Base-by-base conservation (phyloP, 2,329 filamentous ascomycete species). In the Pseudocercospora crystallina region DNA sequence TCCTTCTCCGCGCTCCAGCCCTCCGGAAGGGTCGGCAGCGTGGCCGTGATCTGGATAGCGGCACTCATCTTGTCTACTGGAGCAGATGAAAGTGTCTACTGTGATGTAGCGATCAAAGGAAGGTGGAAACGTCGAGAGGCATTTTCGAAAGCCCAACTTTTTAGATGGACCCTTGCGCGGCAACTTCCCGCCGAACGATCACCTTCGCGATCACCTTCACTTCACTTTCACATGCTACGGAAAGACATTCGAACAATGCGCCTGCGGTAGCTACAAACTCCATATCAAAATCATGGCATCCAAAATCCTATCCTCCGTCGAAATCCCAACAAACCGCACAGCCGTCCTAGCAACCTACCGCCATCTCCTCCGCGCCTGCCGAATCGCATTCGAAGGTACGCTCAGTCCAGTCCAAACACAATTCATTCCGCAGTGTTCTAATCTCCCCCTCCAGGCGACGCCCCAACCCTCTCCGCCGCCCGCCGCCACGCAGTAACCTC, bases 1-100 rank as follows among this genome's bases (percentile, higher is more conserved):
- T 95, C 89, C 73, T 95, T 95, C 54, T 95, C 90, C 57, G 83
- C 86, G 39, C 81, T 78, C 91, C 92, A 97, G 63, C 84, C 89
- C 65, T 81, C 80, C 41, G 91, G 84, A 47, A 97, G 82, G 66
- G 82, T 71, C 42, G 90, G 90, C 39, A 96, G 80, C 14, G 85
- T 80, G 56, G 86, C 77, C 51, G 77, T 73, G 57, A 87, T 76
- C 56, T 83, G 77, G 29, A 78, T 77, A 56, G 83, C 74, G 67
- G 86, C 80, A 26, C 20, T 26, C 87, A 92, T 92, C 14, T 49
- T 60, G 47, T 49, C 26, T 41, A 43, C 10, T n/a, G 9, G 8
- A 13, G 9, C 30, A 4, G 15, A 26, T 37, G 14, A 11, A 13
- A 34, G 31, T 14, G 13, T 43, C 20, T 26, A 26, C 20, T 26